Evolutionary conservation across 1,284 basidiomycete genomes (phyloP).

Genomic region (Ceratobasidium sp.): DNA sequence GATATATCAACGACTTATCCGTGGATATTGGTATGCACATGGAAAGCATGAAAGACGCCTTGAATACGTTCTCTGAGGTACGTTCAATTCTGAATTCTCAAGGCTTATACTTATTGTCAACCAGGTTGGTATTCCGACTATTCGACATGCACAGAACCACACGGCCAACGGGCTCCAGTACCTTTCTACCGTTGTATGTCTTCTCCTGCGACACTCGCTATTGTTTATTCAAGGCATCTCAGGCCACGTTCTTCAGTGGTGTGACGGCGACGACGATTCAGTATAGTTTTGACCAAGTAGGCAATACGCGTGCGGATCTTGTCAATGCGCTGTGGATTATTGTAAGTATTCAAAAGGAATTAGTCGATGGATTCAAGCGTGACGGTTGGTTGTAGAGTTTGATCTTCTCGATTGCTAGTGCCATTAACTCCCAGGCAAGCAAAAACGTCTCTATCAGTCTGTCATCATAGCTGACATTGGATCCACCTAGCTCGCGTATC

Average conservation of each 20-base stretch:
- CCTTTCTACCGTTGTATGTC: slow-evolving; percentile 69
- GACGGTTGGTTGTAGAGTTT: slow-evolving; percentile 54
- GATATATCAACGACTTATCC: slow-evolving; percentile 78
- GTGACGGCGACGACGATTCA: slow-evolving; percentile 66
- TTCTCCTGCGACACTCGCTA: background rate
- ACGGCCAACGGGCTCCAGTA: slow-evolving; percentile 77
- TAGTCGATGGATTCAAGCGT: background rate
- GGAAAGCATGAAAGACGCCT: slow-evolving; percentile 72
- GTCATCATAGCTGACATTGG: no score
- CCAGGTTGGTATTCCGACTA: slow-evolving; percentile 74
- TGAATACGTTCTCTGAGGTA: slow-evolving; percentile 79
- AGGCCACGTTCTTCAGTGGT: slow-evolving; percentile 81
- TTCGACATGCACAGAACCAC: slow-evolving; percentile 80
- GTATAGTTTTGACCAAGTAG: slow-evolving; percentile 16
- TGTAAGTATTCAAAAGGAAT: background rate
- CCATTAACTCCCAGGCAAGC: slow-evolving; percentile 76
- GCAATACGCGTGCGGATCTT: slow-evolving; percentile 47
- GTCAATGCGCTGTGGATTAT: slow-evolving; percentile 82
- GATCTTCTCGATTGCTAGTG: slow-evolving; percentile 81
- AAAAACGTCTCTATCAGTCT: background rate
- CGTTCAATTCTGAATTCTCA: slow-evolving; percentile 56
- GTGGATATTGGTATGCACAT: slow-evolving; percentile 77
- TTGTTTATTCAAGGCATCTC: background rate
- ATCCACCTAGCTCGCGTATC: slow-evolving; percentile 46
- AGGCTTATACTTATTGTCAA: background rate